Evolutionary conservation across 1,139 yeast genomes (phyloP).

Genomic region (Protomyces macrosporus): DNA sequence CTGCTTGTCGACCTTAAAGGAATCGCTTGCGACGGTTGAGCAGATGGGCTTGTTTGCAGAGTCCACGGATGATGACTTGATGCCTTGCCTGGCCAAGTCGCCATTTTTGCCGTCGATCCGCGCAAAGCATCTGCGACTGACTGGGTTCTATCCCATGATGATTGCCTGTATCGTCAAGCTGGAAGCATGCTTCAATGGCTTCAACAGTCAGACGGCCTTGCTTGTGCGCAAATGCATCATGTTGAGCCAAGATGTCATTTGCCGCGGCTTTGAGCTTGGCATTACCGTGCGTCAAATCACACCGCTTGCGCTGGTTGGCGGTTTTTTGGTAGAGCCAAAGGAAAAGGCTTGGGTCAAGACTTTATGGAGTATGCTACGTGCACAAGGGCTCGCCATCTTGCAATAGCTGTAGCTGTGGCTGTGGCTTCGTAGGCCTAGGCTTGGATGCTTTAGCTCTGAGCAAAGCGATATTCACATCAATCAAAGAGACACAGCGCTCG

Average conservation of each 20-base stretch:
- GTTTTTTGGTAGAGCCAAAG: neutral
- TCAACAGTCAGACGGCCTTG: neutral
- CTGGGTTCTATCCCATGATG: neutral
- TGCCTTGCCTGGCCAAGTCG: neutral
- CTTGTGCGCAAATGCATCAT: neutral
- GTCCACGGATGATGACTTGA: neutral
- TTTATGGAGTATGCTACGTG: neutral
- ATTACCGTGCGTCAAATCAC: neutral
- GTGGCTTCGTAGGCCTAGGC: too few relatives aligned
- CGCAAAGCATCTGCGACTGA: neutral
- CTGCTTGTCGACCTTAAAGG: neutral
- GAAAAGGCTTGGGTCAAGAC: neutral
- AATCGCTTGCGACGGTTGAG: neutral
- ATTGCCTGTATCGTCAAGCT: neutral
- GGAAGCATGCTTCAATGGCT: neutral
- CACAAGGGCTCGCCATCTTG: neutral
- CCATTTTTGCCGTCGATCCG: neutral
- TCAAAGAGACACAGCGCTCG: too few relatives aligned
- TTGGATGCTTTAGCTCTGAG: too few relatives aligned
- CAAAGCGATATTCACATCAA: too few relatives aligned
- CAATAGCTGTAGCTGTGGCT: too few relatives aligned
- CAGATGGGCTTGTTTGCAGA: neutral
- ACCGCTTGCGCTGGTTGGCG: neutral
- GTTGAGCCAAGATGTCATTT: neutral
- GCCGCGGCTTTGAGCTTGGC: neutral